Evolutionary conservation across 768 basidiomycete species (phyloP).

Genomic region (Boletus reticuloceps): DNA sequence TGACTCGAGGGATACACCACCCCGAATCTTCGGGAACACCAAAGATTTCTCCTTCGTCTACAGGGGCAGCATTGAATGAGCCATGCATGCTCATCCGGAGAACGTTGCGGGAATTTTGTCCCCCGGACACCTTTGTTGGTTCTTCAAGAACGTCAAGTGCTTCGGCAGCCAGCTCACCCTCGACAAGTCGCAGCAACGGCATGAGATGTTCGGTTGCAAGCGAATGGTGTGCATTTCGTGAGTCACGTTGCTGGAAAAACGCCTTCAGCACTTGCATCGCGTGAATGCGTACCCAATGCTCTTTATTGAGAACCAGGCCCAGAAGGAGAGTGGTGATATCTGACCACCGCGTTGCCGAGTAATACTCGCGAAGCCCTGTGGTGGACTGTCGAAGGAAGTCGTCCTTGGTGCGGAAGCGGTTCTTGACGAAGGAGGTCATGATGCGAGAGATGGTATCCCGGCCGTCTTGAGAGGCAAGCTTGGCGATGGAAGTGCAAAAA

Average conservation of each 20-base stretch:
- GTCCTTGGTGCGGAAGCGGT: conserved; percentile 86
- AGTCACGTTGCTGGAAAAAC: conserved; percentile 83
- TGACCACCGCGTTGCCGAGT: conserved; percentile 69
- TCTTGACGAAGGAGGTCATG: conserved; percentile 85
- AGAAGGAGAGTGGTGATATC: conserved; percentile 84
- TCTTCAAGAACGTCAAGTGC: conserved; percentile 94
- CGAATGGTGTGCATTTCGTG: conserved; percentile 65
- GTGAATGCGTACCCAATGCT: conserved; percentile 79
- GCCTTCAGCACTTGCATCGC: conserved; percentile 87
- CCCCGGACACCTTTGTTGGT: conserved; percentile 75
- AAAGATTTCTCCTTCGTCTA: conserved; percentile 70
- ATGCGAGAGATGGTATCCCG: conserved; percentile 81
- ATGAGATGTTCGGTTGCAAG: conserved; percentile 86
- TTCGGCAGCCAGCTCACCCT: conserved; percentile 78
- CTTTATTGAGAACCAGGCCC: conserved; percentile 78
- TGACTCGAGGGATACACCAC: conserved; percentile 79
- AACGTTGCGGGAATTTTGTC: conserved; percentile 80
- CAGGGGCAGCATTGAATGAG: conserved; percentile 41
- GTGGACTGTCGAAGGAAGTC: conserved; percentile 92
- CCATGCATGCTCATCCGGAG: conserved; percentile 87
- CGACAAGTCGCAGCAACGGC: conserved; percentile 86
- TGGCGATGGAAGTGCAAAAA: conserved; percentile 72
- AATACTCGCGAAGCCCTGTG: conserved; percentile 81
- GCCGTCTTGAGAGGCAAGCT: conserved; percentile 68
- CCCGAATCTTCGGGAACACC: conserved; percentile 81